phyloP scores from a whole-genome alignment of 1,284 basidiomycete species.

The Pseudozyma hubeiensis region DNA sequence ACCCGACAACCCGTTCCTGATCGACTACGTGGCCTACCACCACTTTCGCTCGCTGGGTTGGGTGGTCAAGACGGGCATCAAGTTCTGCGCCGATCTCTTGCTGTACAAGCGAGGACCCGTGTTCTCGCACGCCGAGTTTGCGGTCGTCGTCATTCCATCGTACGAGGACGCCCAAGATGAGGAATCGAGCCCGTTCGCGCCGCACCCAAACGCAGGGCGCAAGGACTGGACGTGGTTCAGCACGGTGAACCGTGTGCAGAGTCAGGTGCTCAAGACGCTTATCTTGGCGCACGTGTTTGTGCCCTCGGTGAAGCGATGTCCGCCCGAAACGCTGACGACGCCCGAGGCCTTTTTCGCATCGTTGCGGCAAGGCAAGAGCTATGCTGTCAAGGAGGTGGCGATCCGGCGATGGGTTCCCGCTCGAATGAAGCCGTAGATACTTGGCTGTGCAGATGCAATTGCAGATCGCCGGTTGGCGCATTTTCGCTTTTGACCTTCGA shows the following conservation, averaged over 20 bases:
- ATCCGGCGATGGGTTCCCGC: conserved; percentile 89
- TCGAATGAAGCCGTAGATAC: conserved; percentile 81
- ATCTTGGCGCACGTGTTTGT: conserved; percentile 63
- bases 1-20: conserved; percentile 88
- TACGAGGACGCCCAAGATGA: conserved; percentile 85
- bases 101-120: conserved; percentile 95
- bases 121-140: conserved; percentile 96
- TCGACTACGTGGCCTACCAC: conserved; percentile 91
- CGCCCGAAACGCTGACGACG: conserved; percentile 34
- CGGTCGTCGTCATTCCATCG: conserved; percentile 85
- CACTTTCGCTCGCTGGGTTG: conserved; percentile 97
- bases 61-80: conserved; percentile 94
- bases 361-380: conserved; percentile 73
- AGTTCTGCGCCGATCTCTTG: conserved; percentile 95
- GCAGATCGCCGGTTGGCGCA: no score
- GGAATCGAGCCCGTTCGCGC: conserved; percentile 62
- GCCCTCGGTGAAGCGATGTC: conserved; percentile 45
- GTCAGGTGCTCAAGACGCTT: conserved; percentile 86
- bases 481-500: no score
- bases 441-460: background rate
- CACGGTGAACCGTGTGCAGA: conserved; percentile 95
- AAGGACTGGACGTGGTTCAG: conserved; percentile 93
- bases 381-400: conserved; percentile 82
- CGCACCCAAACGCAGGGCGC: conserved; percentile 69
- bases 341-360: conserved; percentile 73